Evolutionary conservation across 2,329 filamentous ascomycete genomes (phyloP).

Genomic region (Chaetomium globosum): DNA sequence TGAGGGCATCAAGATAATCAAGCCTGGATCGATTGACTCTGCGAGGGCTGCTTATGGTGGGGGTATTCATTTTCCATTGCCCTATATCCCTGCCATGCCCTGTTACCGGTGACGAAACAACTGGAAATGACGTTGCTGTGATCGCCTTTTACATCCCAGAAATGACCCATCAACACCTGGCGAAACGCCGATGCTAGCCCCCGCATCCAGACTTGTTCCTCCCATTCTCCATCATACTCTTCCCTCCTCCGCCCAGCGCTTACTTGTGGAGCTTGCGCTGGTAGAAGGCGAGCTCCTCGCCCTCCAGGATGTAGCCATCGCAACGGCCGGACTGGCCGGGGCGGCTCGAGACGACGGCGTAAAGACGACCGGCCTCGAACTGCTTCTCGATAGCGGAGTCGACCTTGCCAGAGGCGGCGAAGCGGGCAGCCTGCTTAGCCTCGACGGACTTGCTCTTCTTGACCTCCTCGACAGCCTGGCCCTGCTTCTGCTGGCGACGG

Average conservation of each 20-base stretch:
- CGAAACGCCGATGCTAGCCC: conserved; percentile 34
- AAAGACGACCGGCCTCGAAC: conserved; percentile 98
- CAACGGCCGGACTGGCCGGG: conserved; percentile 95
- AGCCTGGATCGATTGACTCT: conserved; percentile 29
- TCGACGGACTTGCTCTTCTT: conserved; percentile 96
- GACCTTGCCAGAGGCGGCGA: conserved; percentile 85
- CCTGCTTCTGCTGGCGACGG: conserved; percentile 82
- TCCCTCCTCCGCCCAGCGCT: conserved; percentile 22
- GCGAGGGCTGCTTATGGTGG: conserved; percentile 30
- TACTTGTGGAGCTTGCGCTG: conserved; percentile 99
- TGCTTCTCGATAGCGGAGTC: conserved; percentile 92
- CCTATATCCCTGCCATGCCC: conserved; percentile 33
- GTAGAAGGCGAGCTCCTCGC: conserved; percentile 99
- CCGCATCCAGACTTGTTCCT: conserved; percentile 30
- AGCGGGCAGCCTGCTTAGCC: conserved; percentile 93
- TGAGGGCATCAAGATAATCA: not conserved
- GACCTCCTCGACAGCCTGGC: conserved; percentile 66
- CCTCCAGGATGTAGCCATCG: conserved; percentile 98
- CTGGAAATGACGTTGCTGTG: conserved; percentile 31
- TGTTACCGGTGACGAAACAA: conserved; percentile 36
- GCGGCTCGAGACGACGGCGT: conserved; percentile 87
- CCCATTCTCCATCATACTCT: conserved; percentile 24
- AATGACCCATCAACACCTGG: conserved; percentile 36
- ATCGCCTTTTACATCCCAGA: conserved; percentile 27
- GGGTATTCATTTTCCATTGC: conserved; percentile 36